These are phyloP conservation scores for Aspergillus mulundensis DNA, from an alignment of 495 filamentous ascomycete species.

Conservation along the genomic window DNA sequence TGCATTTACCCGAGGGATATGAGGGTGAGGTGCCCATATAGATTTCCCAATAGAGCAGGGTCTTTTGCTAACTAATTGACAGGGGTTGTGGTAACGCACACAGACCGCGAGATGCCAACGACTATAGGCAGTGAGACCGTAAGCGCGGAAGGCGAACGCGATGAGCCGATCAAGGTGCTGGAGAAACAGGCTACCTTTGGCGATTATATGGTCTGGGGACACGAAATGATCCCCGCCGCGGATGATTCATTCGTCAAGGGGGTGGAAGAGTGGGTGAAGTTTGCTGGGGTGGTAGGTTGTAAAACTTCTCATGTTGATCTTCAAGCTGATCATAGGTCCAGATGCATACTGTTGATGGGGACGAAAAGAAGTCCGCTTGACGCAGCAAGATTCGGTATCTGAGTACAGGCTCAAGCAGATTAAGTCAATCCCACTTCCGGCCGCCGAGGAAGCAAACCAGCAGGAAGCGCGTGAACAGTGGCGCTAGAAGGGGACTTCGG, in stretches of 20 bases:
- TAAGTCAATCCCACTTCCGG: not conserved
- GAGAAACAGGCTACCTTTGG: conserved; percentile 69
- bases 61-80: not conserved
- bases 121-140: conserved; percentile 28
- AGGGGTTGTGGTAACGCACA: conserved; percentile 41
- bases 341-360: conserved; percentile 30
- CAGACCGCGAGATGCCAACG: conserved; percentile 28
- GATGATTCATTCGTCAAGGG: conserved; percentile 67
- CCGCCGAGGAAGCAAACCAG: not conserved
- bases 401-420: not conserved
- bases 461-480: not conserved
- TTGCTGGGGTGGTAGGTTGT: conserved; percentile 61
- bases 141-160: conserved; percentile 32
- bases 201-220: conserved; percentile 76
- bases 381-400: not conserved
- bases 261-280: conserved; percentile 78
- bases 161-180: conserved; percentile 54
- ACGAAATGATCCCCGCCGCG: conserved; percentile 64
- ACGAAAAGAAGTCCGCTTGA: conserved; percentile 17
- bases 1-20: conserved; percentile 73
- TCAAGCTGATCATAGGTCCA: conserved; percentile 12
- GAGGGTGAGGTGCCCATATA: conserved; percentile 44
- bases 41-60: not conserved
- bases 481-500: not conserved
- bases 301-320: not conserved